Base-by-base conservation (phyloP, 257 asterid species). In the Nicotiana obtusifolia region DNA sequence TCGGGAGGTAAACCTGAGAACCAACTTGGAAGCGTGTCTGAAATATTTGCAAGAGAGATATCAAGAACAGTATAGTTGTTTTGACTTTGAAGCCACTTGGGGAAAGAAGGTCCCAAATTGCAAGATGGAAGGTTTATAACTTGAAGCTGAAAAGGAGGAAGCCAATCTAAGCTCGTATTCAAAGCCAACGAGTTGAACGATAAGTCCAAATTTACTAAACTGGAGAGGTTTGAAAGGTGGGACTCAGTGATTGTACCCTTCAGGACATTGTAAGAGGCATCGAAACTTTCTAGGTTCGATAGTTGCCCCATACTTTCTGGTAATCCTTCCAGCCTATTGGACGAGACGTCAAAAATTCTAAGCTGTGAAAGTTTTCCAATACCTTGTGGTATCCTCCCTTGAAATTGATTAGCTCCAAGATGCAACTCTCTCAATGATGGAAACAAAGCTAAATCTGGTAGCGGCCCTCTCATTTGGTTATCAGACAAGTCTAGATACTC, bases 1-100 rank as follows among this genome's bases (percentile, higher is more conserved):
- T 5, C 6, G 1, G 81, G 17, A n/a, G 84, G 52, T 5, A 84
- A 24, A 75, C 26, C n/a, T 82, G 83, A 83, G 7, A 86, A 79
- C 90, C 89, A 87, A 33, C 62, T 5, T 60, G 88, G 90, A 17
- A 84, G 17, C 20, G 10, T 33, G 81, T 79, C 90, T 78, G 84
- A 76, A 37, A 89, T 82, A 10, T 68, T 64, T 10, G 52, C 65
- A 41, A 16, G 5, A 10, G 92, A 82, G 26, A 87, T 76, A 53
- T 87, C 88, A 19, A 89, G 82, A 4, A 10, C 0, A 1, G 11
- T 9, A 0, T 85, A 22, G 17, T 31, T 31, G 1, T 17, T 78
- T 14, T 82, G 88, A 49, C 71, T 85, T 65, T 26, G 76, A 52
- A 85, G 52, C 90, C 90, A 87, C 64, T 67, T 9, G 0, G 90